Percentiles rank a stretch among this genome's conserved stretches.
phyloP scores from a whole-genome alignment of 116 monocot species.

The Iris pallida region DNA sequence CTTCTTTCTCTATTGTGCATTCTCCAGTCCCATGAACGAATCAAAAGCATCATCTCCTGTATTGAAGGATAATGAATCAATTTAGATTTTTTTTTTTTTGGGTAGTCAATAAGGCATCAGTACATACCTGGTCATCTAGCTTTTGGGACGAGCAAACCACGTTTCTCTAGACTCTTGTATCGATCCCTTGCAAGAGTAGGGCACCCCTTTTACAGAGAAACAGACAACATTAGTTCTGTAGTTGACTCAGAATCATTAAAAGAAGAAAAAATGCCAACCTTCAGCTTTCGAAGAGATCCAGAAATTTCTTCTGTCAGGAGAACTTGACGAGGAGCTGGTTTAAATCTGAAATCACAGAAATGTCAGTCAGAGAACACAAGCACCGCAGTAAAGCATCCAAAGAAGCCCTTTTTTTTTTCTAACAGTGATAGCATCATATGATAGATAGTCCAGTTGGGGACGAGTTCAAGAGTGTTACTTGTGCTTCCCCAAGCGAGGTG shows the following conservation, averaged over 20 bases:
- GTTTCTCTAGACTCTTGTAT: constrained; percentile 85
- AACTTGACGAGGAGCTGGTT: constrained; percentile 79
- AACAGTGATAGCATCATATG: neutral
- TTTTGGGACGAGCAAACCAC: constrained; percentile 68
- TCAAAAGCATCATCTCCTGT: too few species aligned
- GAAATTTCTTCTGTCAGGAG: constrained; percentile 89
- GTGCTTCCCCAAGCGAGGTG: constrained; percentile 86
- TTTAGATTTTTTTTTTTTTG: too few species aligned
- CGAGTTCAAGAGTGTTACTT: constrained; percentile 48
- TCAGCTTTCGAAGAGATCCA: constrained; percentile 85
- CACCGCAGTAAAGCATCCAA: neutral
- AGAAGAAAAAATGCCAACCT: constrained; percentile 30
- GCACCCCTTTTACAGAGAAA: constrained; percentile 50
- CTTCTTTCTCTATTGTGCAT: too few species aligned
- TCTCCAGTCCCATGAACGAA: too few species aligned
- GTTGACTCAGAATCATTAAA: neutral
- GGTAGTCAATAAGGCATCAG: neutral
- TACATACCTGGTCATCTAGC: constrained; percentile 44
- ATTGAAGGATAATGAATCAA: too few species aligned
- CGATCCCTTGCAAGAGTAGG: constrained; percentile 79
- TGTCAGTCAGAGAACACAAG: neutral
- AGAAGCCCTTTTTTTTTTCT: neutral
- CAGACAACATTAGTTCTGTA: constrained; percentile 7
- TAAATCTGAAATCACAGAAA: constrained; percentile 43
- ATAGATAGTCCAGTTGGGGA: neutral